Percentiles rank a stretch among this genome's conserved stretches.
Conservation (phyloP, 139 green algal genomes). For the Nannochloris sp. region DNA sequence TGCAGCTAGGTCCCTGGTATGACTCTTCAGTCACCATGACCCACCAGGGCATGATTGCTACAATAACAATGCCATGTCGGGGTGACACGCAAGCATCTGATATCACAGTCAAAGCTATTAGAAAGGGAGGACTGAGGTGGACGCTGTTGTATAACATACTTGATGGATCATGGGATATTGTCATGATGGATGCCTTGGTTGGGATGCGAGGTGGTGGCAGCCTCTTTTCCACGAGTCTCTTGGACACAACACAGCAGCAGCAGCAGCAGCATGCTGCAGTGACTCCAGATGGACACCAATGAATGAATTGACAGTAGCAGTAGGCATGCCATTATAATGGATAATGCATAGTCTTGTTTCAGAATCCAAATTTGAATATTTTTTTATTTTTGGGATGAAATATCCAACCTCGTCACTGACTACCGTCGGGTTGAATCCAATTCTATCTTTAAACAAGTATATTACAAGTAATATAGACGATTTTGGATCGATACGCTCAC, state of each 20-base stretch:
- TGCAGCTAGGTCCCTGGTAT: conserved; percentile 6
- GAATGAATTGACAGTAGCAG: too few species aligned
- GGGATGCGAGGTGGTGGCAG: conserved; percentile 5
- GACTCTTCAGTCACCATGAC: conserved; percentile 4
- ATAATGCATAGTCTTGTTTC: too few species aligned
- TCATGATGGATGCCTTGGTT: conserved; percentile 10
- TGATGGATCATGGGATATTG: conserved; percentile 5
- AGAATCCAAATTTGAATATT: too few species aligned
- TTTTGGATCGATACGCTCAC: too few species aligned
- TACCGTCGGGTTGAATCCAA: too few species aligned
- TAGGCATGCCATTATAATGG: too few species aligned
- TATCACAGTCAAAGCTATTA: conserved; percentile 10
- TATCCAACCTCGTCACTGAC: too few species aligned
- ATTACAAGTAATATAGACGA: too few species aligned
- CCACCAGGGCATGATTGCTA: conserved; percentile 4
- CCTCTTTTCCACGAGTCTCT: not conserved
- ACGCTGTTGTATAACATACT: conserved; percentile 1
- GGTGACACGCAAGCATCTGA: conserved; percentile 1
- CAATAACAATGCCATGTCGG: not conserved
- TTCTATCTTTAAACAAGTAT: too few species aligned
- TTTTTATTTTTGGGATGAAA: too few species aligned
- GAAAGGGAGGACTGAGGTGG: conserved; percentile 1
- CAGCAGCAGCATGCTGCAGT: too few species aligned
- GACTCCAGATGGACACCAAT: too few species aligned
- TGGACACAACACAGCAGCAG: not conserved